phyloP scores from a whole-genome alignment of 2,329 filamentous ascomycete genomes.

The Pseudofabraea citricarpa region DNA sequence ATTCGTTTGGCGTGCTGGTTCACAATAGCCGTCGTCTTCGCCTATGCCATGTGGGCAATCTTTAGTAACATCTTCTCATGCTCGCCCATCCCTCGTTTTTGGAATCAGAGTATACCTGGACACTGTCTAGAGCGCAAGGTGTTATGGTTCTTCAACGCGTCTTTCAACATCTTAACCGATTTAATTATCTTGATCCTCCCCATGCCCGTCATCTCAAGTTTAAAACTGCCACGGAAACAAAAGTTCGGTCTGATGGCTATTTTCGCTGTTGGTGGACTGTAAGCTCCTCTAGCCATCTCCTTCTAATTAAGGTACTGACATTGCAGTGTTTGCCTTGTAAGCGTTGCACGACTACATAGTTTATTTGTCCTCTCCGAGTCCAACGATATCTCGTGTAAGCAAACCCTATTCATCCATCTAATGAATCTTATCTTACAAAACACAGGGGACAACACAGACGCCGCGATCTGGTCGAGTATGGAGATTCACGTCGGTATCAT shows the following conservation, averaged over 20 bases:
- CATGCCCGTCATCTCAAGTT: conserved; percentile 7
- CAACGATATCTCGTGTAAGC: conserved; percentile 8
- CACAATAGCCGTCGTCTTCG: conserved; percentile 7
- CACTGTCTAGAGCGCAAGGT: conserved; percentile 9
- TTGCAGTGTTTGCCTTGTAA: conserved; percentile 9
- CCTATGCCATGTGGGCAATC: conserved; percentile 8
- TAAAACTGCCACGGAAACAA: conserved; percentile 9
- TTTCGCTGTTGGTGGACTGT: conserved; percentile 12
- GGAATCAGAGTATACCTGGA: conserved; percentile 1
- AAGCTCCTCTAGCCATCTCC: not conserved
- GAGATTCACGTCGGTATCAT: conserved; percentile 44
- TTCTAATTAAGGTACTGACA: not conserved
- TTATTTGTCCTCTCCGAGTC: conserved; percentile 8
- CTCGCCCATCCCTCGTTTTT: conserved; percentile 12
- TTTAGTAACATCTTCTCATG: conserved; percentile 12
- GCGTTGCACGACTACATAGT: conserved; percentile 9
- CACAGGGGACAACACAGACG: conserved; percentile 5
- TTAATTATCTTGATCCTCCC: conserved; percentile 9
- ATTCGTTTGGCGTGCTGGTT: conserved; percentile 16
- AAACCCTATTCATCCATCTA: not conserved
- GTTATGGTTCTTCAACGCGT: conserved; percentile 11
- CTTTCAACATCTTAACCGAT: conserved; percentile 13
- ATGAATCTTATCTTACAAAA: not conserved
- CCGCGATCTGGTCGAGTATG: conserved; percentile 36
- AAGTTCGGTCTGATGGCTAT: conserved; percentile 11